A percentile compares a stretch with the other conserved stretches of the same genome.
Conservation (phyloP, 352 stramenopile species). For the Aphanomyces cochlioides region DNA sequence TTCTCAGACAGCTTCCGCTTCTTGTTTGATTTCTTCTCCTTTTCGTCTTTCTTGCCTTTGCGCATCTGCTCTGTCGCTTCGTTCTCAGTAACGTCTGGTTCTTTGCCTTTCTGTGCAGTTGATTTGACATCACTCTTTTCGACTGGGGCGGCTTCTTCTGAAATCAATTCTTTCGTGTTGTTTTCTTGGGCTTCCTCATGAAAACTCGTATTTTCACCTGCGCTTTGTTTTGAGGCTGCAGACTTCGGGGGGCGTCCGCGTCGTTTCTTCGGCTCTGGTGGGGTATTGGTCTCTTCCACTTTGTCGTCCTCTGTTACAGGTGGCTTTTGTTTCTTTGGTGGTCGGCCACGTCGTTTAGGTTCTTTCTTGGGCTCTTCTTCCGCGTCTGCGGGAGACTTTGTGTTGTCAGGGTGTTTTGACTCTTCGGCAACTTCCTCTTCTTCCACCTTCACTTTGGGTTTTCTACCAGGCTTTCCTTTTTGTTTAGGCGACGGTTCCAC, state of each 20-base stretch:
- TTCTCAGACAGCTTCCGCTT: conserved; percentile 41
- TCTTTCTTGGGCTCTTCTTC: conserved; percentile 29
- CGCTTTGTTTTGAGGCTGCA: background rate
- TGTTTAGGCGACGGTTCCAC: background rate
- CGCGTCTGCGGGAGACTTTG: background rate
- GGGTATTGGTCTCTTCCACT: background rate
- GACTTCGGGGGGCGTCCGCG: conserved; percentile 6
- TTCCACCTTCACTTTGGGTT: background rate
- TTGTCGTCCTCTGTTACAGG: background rate
- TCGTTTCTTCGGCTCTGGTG: conserved; percentile 9
- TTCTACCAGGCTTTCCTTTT: conserved; percentile 48
- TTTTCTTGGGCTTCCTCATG: background rate
- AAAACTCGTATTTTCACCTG: too few relatives aligned
- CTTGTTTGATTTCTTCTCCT: conserved; percentile 50
- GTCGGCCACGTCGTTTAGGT: conserved; percentile 25
- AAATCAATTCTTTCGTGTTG: conserved; percentile 22
- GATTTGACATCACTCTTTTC: conserved; percentile 40
- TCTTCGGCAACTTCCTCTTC: too few relatives aligned
- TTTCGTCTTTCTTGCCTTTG: conserved; percentile 53
- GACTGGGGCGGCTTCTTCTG: conserved; percentile 28
- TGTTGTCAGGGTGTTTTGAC: too few relatives aligned
- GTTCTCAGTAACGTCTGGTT: background rate
- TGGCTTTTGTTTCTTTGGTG: conserved; percentile 3
- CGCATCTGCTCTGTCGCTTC: conserved; percentile 22
- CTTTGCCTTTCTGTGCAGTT: too few relatives aligned